phyloP scores from a whole-genome alignment of 2,329 filamentous ascomycete species.

The Periconia macrospinosa region DNA sequence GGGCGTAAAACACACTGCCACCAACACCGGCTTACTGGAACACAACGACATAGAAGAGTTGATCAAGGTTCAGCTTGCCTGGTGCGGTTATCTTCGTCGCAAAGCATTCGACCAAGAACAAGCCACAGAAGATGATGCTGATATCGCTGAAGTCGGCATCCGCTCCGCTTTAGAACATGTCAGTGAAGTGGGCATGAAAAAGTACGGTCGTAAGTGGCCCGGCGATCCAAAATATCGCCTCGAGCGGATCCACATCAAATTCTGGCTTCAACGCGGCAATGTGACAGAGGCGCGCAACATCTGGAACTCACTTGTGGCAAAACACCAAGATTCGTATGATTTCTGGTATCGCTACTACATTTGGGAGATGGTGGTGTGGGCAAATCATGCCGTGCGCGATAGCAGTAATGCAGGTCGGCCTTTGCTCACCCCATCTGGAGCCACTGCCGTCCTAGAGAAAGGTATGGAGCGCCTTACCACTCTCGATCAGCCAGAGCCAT shows the following conservation, averaged over 20 bases:
- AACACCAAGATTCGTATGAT: slow-evolving; percentile 77
- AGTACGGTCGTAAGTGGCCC: slow-evolving; percentile 74
- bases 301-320: slow-evolving; percentile 72
- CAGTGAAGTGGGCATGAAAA: slow-evolving; percentile 72
- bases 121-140: slow-evolving; percentile 73
- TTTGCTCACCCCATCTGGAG: slow-evolving; percentile 64
- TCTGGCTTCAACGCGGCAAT: slow-evolving; percentile 79
- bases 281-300: slow-evolving; percentile 74
- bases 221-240: slow-evolving; percentile 89
- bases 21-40: slow-evolving; percentile 80
- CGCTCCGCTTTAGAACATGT: slow-evolving; percentile 84
- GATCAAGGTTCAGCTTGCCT: slow-evolving; percentile 87
- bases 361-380: slow-evolving; percentile 83
- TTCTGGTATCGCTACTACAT: slow-evolving; percentile 93
- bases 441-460: slow-evolving; percentile 75
- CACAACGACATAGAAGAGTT: slow-evolving; percentile 84
- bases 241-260: slow-evolving; percentile 90
- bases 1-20: slow-evolving; percentile 88
- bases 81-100: slow-evolving; percentile 91
- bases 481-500: slow-evolving; percentile 75
- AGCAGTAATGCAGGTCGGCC: slow-evolving; percentile 52
- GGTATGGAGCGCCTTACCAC: slow-evolving; percentile 63
- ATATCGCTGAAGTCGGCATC: slow-evolving; percentile 88
- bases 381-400: slow-evolving; percentile 58
- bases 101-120: slow-evolving; percentile 71